Evolutionary conservation across 306 rosid genomes (phyloP), one percentile per base, ranked within the genome.

Genomic region (Rosa multiflora): DNA sequence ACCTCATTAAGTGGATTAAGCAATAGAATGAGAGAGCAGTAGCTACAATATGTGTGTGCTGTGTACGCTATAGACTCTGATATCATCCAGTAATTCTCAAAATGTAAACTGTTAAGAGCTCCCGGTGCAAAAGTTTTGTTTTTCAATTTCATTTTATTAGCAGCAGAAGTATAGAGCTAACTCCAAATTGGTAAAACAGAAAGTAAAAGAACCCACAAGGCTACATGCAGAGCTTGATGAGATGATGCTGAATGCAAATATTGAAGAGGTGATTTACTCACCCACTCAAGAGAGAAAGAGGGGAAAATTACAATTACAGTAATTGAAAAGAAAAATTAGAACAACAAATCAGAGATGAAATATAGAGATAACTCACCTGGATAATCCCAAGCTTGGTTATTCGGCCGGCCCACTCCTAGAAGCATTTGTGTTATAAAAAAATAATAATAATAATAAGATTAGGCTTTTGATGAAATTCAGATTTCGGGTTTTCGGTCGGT

Each of bases 141-240:
- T n/a, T 14, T 29, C 44, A 26, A 3, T 72, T 26, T 49, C 7
- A 72, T 13, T 71, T 46, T 8, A 32, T 32, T 32, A 32, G 35
- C 35, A 46, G 55, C 42, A 0, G 1, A 8, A 15, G 68, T 26
- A 44, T 13, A 10, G 35, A 70, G 17, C 39, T 15, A 82, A 72
- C 61, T 74, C 79, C 78, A 77, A 53, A 67, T 44, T 26, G 75
- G 55, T n/a, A 79, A 86, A 81, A 51, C 74, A 78, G 40, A 66
- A 32, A 32, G 35, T 32, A 32, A 32, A 32, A 26, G 35, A 32
- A 32, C 35, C 35, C 35, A 32, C 35, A 32, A 61, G 76, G 5
- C 77, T 23, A 79, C 35, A 32, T 32, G 35, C 83, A 86, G 52
- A 81, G 74, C 79, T 63, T 75, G 72, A 84, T 80, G 82, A 78